Percentiles rank a stretch among this genome's conserved stretches.
These are phyloP conservation scores for Phoma sp. DNA, from an alignment of 2,329 filamentous ascomycete species.

Conservation along the genomic window DNA sequence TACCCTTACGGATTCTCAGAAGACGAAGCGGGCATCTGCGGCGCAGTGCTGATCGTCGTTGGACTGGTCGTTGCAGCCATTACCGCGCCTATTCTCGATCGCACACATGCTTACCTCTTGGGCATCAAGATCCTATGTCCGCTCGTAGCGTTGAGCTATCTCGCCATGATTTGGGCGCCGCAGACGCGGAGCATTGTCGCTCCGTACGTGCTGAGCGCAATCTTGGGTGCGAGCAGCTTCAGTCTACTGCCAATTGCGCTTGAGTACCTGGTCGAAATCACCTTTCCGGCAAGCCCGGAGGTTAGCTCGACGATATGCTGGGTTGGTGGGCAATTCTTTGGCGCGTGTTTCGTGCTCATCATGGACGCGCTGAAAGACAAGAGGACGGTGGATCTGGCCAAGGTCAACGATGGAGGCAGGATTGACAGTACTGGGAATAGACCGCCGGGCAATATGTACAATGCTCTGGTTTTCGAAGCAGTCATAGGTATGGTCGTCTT, in stretches of 20 bases:
- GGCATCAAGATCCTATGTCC: conserved; percentile 78
- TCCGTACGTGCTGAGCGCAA: conserved; percentile 74
- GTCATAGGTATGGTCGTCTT: conserved; percentile 69
- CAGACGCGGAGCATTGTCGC: conserved; percentile 65
- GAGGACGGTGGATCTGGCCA: conserved; percentile 34
- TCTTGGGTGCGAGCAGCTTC: conserved; percentile 83
- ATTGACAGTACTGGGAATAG: conserved; percentile 25
- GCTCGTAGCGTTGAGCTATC: conserved; percentile 73
- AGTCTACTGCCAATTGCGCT: conserved; percentile 81
- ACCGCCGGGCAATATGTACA: conserved; percentile 75
- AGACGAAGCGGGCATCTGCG: conserved; percentile 85
- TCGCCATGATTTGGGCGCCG: conserved; percentile 83
- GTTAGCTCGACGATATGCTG: conserved; percentile 83
- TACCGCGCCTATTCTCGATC: conserved; percentile 80
- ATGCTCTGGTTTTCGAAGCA: conserved; percentile 78
- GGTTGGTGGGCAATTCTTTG: conserved; percentile 84
- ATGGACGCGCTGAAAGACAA: conserved; percentile 72
- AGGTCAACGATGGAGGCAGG: conserved; percentile 35
- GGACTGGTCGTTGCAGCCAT: conserved; percentile 80
- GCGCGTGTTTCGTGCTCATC: conserved; percentile 82
- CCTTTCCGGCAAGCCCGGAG: conserved; percentile 85
- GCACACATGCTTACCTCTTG: conserved; percentile 77
- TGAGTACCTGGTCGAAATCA: conserved; percentile 86
- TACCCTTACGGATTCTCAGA: conserved; percentile 83
- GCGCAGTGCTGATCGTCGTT: conserved; percentile 86